Percentiles rank a stretch among this genome's conserved stretches.
phyloP scores from a whole-genome alignment of 1,284 basidiomycete genomes.

The Cutaneotrichosporon dermatis region DNA sequence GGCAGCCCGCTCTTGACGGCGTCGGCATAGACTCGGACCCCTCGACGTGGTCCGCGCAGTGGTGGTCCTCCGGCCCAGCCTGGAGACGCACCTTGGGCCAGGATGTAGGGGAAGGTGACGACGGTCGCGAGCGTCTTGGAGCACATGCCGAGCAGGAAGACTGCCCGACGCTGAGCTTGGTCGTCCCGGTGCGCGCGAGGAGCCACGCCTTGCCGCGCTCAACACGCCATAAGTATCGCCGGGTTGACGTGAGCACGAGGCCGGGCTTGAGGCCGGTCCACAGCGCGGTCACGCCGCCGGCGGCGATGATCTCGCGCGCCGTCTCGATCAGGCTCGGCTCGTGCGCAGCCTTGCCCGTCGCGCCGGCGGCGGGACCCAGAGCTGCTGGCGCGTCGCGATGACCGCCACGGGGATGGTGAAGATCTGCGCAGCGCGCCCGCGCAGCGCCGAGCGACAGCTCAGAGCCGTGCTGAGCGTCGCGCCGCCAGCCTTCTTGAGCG shows the following conservation, averaged over 20 bases:
- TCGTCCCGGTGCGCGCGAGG: slow-evolving; percentile 24
- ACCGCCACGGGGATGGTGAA: slow-evolving; percentile 98
- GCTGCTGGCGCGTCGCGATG: slow-evolving; percentile 95
- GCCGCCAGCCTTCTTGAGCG: slow-evolving; percentile 35
- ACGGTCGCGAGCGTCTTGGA: slow-evolving; percentile 96
- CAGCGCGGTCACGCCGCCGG: slow-evolving; percentile 84
- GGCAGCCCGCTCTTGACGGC: slow-evolving; percentile 6
- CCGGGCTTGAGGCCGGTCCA: slow-evolving; percentile 94
- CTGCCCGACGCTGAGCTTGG: slow-evolving; percentile 57
- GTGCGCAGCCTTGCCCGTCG: slow-evolving; percentile 21
- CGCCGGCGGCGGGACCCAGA: slow-evolving; percentile 53
- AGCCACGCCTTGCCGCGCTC: slow-evolving; percentile 71
- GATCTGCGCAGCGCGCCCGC: slow-evolving; percentile 86
- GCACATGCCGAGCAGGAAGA: slow-evolving; percentile 85
- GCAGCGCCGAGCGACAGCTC: slow-evolving; percentile 85
- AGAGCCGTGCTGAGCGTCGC: slow-evolving; percentile 63
- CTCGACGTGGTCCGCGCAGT: slow-evolving; percentile 22
- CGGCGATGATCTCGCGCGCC: slow-evolving; percentile 79
- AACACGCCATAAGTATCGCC: slow-evolving; percentile 97
- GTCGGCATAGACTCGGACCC: slow-evolving; percentile 12
- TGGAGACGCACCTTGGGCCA: slow-evolving; percentile 89
- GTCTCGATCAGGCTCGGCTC: slow-evolving; percentile 56
- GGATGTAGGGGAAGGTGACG: slow-evolving; percentile 58
- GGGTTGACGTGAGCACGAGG: slow-evolving; percentile 94
- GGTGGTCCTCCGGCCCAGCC: slow-evolving; percentile 53